These are phyloP conservation scores for Alternaria sp. DNA, from an alignment of 2,329 filamentous ascomycete species.

Conservation along the genomic window DNA sequence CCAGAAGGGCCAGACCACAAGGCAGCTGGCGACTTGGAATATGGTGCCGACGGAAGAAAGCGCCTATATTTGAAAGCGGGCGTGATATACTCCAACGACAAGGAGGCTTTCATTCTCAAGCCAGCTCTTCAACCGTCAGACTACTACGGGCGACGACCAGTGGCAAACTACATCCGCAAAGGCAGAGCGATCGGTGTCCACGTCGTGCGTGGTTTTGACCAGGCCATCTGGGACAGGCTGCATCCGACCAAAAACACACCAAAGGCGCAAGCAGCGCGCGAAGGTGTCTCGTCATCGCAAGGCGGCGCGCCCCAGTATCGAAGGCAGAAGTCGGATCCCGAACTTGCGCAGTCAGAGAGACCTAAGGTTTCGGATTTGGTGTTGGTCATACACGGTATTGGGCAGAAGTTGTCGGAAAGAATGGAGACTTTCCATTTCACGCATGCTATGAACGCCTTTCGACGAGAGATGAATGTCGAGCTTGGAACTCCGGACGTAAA, in stretches of 20 bases:
- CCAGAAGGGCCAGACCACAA: slow-evolving; percentile 59
- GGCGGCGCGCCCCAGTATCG: slow-evolving; percentile 53
- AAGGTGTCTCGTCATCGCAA: slow-evolving; percentile 57
- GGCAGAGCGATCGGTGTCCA: slow-evolving; percentile 82
- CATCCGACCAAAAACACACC: slow-evolving; percentile 63
- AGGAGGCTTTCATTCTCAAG: slow-evolving; percentile 83
- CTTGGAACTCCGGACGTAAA: slow-evolving; percentile 77
- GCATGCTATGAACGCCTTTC: slow-evolving; percentile 90
- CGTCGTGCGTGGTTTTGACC: slow-evolving; percentile 89
- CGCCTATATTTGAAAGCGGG: slow-evolving; percentile 75
- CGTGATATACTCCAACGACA: slow-evolving; percentile 83
- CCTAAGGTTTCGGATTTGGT: slow-evolving; percentile 85
- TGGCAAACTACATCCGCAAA: slow-evolving; percentile 82
- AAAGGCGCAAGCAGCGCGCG: slow-evolving; percentile 53
- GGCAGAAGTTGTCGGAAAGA: slow-evolving; percentile 92
- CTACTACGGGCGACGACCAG: slow-evolving; percentile 81
- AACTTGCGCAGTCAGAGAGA: slow-evolving; percentile 69
- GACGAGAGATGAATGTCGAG: slow-evolving; percentile 85
- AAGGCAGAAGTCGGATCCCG: slow-evolving; percentile 60
- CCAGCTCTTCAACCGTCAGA: slow-evolving; percentile 84
- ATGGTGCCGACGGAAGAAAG: slow-evolving; percentile 59
- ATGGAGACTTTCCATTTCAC: slow-evolving; percentile 98
- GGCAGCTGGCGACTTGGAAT: slow-evolving; percentile 54
- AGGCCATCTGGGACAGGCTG: slow-evolving; percentile 75
- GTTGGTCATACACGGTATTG: slow-evolving; percentile 92